A percentile compares a stretch with the other conserved stretches of the same genome.
phyloP scores from a whole-genome alignment of 1,284 basidiomycete species.

The Pseudozyma sp. region DNA sequence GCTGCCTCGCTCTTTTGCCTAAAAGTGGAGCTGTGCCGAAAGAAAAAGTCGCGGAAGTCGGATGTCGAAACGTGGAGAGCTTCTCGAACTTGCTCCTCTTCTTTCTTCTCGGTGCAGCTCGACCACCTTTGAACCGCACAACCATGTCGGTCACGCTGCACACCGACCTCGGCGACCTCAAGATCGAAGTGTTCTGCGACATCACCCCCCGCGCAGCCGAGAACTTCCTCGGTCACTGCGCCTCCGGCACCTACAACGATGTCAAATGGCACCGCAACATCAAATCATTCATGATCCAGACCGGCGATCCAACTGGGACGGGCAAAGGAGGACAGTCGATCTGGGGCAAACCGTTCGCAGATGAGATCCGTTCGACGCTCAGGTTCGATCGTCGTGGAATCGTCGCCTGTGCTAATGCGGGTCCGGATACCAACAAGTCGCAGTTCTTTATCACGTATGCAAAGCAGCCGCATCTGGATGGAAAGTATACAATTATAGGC shows the following conservation, averaged over 20 bases:
- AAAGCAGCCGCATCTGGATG: slow-evolving; percentile 63
- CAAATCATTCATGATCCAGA: slow-evolving; percentile 87
- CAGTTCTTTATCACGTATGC: slow-evolving; percentile 67
- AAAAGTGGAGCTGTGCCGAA: neutral
- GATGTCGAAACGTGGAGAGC: neutral
- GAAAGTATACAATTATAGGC: slow-evolving; percentile 66
- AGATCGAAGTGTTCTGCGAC: slow-evolving; percentile 96
- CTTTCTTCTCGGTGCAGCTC: neutral
- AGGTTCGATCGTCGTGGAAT: slow-evolving; percentile 62
- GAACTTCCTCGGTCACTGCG: slow-evolving; percentile 95
- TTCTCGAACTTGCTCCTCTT: neutral
- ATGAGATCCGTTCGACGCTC: slow-evolving; percentile 78
- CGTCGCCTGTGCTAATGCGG: slow-evolving; percentile 67
- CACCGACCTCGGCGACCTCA: slow-evolving; percentile 92
- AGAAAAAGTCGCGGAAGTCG: slow-evolving; percentile 19
- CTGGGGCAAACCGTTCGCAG: slow-evolving; percentile 95
- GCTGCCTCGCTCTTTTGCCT: too few species aligned
- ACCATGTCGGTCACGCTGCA: slow-evolving; percentile 91
- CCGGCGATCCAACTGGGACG: slow-evolving; percentile 95
- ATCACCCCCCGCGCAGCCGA: slow-evolving; percentile 92
- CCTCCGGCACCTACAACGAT: slow-evolving; percentile 86
- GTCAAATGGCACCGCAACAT: slow-evolving; percentile 82
- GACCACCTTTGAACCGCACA: neutral
- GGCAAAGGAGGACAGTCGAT: slow-evolving; percentile 90
- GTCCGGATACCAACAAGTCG: slow-evolving; percentile 64